These are phyloP conservation scores for Hymenoscyphus albidus DNA, from an alignment of 2,329 filamentous ascomycete species.

Conservation along the genomic window DNA sequence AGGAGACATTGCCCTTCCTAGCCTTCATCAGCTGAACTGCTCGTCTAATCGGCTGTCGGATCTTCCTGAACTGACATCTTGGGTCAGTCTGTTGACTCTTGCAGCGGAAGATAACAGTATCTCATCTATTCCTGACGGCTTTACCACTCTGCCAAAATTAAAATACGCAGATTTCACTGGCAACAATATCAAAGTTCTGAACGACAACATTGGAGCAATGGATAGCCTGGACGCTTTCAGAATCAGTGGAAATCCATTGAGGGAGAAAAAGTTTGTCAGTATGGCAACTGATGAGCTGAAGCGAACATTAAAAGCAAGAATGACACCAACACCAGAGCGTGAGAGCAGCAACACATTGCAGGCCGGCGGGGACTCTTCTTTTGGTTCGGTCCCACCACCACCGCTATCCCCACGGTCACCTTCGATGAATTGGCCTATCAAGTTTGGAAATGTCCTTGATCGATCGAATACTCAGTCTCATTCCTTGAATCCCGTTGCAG, in stretches of 20 bases:
- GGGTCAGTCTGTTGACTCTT: conserved; percentile 69
- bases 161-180: conserved; percentile 77
- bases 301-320: conserved; percentile 61
- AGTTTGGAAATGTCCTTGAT: conserved; percentile 56
- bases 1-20: conserved; percentile 50
- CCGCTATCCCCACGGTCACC: conserved; percentile 26
- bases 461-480: conserved; percentile 63
- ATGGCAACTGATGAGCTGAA: conserved; percentile 81
- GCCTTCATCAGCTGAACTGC: conserved; percentile 69
- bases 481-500: conserved; percentile 54
- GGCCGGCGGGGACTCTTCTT: conserved; percentile 35
- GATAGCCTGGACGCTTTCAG: conserved; percentile 69
- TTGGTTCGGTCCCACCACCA: conserved; percentile 21
- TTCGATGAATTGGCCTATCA: conserved; percentile 32
- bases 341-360: conserved; percentile 29
- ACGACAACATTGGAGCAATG: conserved; percentile 76
- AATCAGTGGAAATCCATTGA: conserved; percentile 83
- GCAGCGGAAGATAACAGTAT: conserved; percentile 81
- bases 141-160: conserved; percentile 63
- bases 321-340: conserved; percentile 49
- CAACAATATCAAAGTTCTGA: conserved; percentile 75
- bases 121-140: conserved; percentile 68
- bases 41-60: conserved; percentile 73
- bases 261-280: conserved; percentile 80
- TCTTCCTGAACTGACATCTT: conserved; percentile 71